These are phyloP conservation scores for Xylogone sp. DNA, from an alignment of 2,329 filamentous ascomycete genomes.

Conservation along the genomic window DNA sequence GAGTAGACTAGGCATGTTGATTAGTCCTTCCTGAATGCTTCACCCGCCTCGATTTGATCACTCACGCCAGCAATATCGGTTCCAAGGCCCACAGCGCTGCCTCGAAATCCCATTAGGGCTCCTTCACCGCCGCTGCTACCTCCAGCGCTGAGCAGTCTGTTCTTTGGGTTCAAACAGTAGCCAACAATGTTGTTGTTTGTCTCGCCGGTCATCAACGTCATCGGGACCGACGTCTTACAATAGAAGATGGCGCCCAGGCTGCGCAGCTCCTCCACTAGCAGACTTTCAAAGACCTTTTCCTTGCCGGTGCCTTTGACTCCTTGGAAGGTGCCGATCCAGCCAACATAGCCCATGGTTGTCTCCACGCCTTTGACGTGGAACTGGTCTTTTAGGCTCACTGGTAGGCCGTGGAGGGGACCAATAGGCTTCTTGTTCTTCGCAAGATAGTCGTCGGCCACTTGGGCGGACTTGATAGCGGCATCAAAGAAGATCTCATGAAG, in stretches of 20 bases:
- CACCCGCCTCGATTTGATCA: too few species aligned
- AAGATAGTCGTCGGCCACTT: constrained; percentile 48
- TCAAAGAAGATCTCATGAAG: constrained; percentile 54
- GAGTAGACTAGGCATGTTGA: too few species aligned
- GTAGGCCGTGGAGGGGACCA: constrained; percentile 37
- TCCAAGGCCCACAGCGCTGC: constrained; percentile 26
- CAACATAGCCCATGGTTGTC: constrained; percentile 57
- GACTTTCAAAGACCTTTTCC: constrained; percentile 49
- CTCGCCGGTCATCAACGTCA: constrained; percentile 34
- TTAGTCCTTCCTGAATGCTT: too few species aligned
- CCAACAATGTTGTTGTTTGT: constrained; percentile 42
- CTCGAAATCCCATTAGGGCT: constrained; percentile 26
- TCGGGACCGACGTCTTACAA: constrained; percentile 36
- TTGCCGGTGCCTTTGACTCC: constrained; percentile 46
- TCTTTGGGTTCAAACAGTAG: constrained; percentile 31
- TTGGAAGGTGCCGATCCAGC: constrained; percentile 59
- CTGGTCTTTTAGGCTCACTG: constrained; percentile 37
- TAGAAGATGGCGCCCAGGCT: constrained; percentile 36
- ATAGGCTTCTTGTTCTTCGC: constrained; percentile 29
- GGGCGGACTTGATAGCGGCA: constrained; percentile 45
- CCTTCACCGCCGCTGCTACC: constrained; percentile 30
- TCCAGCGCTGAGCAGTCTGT: constrained; percentile 21
- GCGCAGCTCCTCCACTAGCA: constrained; percentile 34
- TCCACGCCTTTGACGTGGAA: constrained; percentile 28
- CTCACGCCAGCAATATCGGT: constrained; percentile 30